Conservation (phyloP, 495 filamentous ascomycete genomes). For the Copromyces sp. region DNA sequence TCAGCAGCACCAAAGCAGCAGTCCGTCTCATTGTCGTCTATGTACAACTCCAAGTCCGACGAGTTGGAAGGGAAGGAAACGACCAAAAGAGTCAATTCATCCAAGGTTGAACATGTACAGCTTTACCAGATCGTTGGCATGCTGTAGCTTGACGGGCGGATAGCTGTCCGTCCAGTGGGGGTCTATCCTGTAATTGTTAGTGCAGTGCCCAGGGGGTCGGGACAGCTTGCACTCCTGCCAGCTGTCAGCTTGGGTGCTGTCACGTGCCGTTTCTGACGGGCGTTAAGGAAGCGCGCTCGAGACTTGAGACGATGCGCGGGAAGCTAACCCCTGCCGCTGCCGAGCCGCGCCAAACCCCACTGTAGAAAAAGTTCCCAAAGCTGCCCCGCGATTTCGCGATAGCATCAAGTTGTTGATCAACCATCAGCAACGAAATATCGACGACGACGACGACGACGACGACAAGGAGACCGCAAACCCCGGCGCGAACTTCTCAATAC, state of each 20-base stretch:
- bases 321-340: background rate
- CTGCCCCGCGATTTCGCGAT: constrained; percentile 8
- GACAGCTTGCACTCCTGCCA: background rate
- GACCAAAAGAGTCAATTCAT: background rate
- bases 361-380: constrained; percentile 4
- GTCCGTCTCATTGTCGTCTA: constrained; percentile 19
- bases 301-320: background rate
- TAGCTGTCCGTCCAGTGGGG: background rate
- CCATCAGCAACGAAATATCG: background rate
- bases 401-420: background rate
- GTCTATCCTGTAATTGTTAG: background rate
- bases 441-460: background rate
- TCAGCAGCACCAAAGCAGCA: constrained; percentile 23
- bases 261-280: background rate
- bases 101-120: background rate
- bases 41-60: background rate
- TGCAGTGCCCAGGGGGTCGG: background rate
- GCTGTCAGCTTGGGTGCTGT: background rate
- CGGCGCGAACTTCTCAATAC: no score
- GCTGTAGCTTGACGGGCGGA: background rate
- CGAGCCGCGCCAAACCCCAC: constrained; percentile 1
- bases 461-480: background rate
- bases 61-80: background rate
- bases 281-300: background rate
- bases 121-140: background rate